Evolutionary conservation across 805 yeast species (phyloP), one percentile per base, ranked within the genome.

Genomic region (Hanseniaspora meyeri): DNA sequence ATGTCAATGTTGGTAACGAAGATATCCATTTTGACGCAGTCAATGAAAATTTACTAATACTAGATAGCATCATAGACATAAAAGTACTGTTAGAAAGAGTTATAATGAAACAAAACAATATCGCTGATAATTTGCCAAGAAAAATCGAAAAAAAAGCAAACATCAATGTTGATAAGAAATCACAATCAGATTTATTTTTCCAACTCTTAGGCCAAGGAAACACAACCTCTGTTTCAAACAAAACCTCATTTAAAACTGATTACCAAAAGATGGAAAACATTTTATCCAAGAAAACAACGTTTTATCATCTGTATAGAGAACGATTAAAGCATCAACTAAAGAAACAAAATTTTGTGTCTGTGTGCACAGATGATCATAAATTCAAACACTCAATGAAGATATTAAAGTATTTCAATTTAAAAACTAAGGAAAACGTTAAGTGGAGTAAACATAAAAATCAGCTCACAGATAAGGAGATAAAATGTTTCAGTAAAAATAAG

Each of bases 401-500:
- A 58, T 51, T 63, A 4, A 65, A 66, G 54, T 43, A 64, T n/a
- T 51, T 56, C 8, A 61, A 61, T 54, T 57, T 60, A 20, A 66
- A 66, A 42, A 34, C 11, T 3, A 49, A 49, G 3, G 43, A 50
- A 2, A n/a, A 16, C 19, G 17, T 37, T 3, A 29, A 29, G 24
- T 49, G 52, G 47, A 34, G 10, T 5, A 56, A 38, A 11, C 32
- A 34, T 16, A 34, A 45, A 20, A 39, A 61, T n/a, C 65, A 64
- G 36, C 60, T 70, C n/a, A 61, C 64, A n/a, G 60, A 57, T n/a
- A 59, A 69, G 1, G 59, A 68, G 39, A 46, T 63, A 6, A 51
- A 60, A 34, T 75, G 66, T 61, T 63, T 70, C 19, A 66, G 62
- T 45, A 61, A 61, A 19, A 74, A 74, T 55, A 74, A 76, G 55